Conservation (phyloP, 257 asterid species). For the Solanum phureja region DNA sequence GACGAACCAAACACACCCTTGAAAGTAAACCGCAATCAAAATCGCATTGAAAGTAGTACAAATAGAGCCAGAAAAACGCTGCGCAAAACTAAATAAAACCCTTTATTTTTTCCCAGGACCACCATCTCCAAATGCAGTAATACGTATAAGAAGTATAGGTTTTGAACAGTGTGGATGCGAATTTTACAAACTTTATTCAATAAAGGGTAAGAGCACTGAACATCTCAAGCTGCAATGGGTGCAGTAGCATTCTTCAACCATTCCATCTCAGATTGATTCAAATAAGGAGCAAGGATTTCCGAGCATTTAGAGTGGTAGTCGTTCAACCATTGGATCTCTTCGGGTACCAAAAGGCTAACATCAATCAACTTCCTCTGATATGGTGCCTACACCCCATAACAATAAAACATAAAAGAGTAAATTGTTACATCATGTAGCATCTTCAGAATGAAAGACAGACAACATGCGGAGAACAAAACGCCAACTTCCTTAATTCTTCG, state of each 20-base stretch:
- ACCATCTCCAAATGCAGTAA: not conserved
- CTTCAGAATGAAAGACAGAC: not conserved
- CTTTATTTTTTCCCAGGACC: not conserved
- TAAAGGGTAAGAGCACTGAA: not conserved
- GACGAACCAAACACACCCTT: not conserved
- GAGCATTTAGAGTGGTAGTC: constrained; percentile 60
- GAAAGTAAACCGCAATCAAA: not conserved
- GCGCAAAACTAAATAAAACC: not conserved
- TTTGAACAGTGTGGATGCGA: not conserved
- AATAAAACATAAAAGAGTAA: not conserved
- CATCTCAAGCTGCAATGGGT: constrained; percentile 55
- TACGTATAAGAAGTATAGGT: not conserved
- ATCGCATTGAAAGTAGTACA: not conserved
- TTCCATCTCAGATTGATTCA: constrained; percentile 55
- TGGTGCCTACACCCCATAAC: constrained; percentile 54
- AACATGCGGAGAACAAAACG: not conserved
- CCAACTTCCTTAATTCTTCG: not conserved
- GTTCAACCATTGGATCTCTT: constrained; percentile 61
- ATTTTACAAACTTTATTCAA: not conserved
- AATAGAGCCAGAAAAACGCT: not conserved
- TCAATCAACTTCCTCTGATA: constrained; percentile 80
- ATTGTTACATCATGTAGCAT: not conserved
- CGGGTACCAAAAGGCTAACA: constrained; percentile 50
- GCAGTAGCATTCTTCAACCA: constrained; percentile 83
- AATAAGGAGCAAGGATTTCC: constrained; percentile 51